Percentiles rank a stretch among this genome's conserved stretches.
phyloP scores from a whole-genome alignment of 2,329 filamentous ascomycete species.

The Diaporthe citriasiana region DNA sequence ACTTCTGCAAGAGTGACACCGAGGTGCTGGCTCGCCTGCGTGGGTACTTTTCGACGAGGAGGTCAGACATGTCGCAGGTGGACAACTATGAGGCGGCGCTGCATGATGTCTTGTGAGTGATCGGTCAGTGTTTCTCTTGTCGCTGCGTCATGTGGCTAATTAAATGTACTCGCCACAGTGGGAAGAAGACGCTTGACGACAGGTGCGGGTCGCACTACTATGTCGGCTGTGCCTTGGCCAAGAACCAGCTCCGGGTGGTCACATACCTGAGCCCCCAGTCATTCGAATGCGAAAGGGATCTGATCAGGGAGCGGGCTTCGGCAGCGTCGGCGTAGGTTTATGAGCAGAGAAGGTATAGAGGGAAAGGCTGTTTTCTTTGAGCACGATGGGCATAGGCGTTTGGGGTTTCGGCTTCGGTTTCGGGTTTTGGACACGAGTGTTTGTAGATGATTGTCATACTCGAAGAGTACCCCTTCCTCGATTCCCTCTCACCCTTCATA shows the following conservation, averaged over 20 bases:
- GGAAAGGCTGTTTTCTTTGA: not conserved
- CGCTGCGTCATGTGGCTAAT: not conserved
- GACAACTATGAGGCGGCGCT: slow-evolving; percentile 46
- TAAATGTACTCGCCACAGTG: not conserved
- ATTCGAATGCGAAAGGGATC: slow-evolving; percentile 31
- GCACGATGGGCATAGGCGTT: slow-evolving; percentile 9
- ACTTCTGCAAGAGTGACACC: slow-evolving; percentile 46
- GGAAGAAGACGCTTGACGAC: slow-evolving; percentile 28
- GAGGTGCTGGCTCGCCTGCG: slow-evolving; percentile 45
- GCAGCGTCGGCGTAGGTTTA: not conserved
- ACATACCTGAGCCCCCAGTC: slow-evolving; percentile 36
- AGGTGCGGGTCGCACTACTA: slow-evolving; percentile 35
- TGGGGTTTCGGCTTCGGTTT: not conserved
- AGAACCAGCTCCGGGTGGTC: slow-evolving; percentile 34
- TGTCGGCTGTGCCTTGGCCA: slow-evolving; percentile 32
- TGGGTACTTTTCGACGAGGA: slow-evolving; percentile 44
- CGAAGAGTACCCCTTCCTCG: too few species aligned
- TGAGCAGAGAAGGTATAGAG: not conserved
- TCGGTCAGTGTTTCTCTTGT: too few species aligned
- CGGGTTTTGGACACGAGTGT: not conserved
- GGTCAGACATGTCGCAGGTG: slow-evolving; percentile 42
- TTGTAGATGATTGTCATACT: too few species aligned
- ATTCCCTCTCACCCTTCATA: too few species aligned
- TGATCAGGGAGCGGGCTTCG: not conserved
- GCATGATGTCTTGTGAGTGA: slow-evolving; percentile 43